Evolutionary conservation across 2,329 filamentous ascomycete genomes (phyloP), one percentile per base, ranked within the genome.

Genomic region (Emmonsiellopsis sp.): DNA sequence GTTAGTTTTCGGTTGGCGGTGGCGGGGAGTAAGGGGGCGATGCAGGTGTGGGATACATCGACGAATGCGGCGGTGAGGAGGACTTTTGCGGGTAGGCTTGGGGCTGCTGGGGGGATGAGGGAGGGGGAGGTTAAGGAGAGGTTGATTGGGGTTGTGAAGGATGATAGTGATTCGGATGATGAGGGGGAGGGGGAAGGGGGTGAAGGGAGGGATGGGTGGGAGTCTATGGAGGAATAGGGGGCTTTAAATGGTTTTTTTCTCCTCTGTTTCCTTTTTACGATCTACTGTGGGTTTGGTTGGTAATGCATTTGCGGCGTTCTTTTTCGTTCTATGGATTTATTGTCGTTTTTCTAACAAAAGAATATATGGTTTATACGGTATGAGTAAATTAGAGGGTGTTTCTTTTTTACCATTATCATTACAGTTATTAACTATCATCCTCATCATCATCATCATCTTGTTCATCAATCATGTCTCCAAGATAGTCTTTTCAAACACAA

Each of bases 21-120:
- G 14, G 93, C 92, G 6, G 93, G 93, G 53, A 97, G 91, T 76
- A 94, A 94, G 74, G 93, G 93, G 45, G 82, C 82, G 37, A 84
- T 97, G 65, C 88, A 95, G 68, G 84, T 98, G 51, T 98, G 93
- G 93, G 92, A 97, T 71, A 96, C 93, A 21, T 85, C 88, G 68
- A 98, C 93, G 54, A 98, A 98, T 68, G 82, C 82, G 11, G 86
- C 87, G 31, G 89, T 98, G 34, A 82, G 93, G 55, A 81, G 86
- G 58, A 85, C 86, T 1, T 98, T 98, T 73, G 89, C 87, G 37
- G 82, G 75, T 63, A 84, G 82, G 54, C 78, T 92, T 54, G 78
- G 81, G 37, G 73, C 77, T 57, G 49, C 46, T 27, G 43, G 31
- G 13, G 3, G 13, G 3, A 33, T 27, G 5, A 1, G 17, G 17